phyloP scores from a whole-genome alignment of 345 rosid species.

The Pistacia integerrima region DNA sequence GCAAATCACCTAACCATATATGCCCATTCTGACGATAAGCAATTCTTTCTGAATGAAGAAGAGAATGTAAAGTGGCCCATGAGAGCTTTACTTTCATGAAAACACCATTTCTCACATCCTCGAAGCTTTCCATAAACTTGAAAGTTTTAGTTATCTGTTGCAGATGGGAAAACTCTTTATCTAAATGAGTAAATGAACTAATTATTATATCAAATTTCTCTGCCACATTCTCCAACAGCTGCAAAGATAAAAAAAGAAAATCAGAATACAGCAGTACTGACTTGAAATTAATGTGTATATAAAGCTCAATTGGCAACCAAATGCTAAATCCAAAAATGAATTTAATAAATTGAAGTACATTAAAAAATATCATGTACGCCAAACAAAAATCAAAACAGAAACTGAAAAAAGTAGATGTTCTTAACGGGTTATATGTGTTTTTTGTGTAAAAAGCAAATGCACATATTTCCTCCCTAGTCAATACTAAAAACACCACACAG shows the following conservation, averaged over 20 bases:
- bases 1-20: slow-evolving; percentile 94
- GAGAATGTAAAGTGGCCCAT: slow-evolving; percentile 94
- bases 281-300: not conserved
- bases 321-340: not conserved
- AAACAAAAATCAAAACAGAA: slow-evolving; percentile 8
- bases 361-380: not conserved
- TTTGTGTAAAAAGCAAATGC: not conserved
- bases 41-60: slow-evolving; percentile 87
- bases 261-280: slow-evolving; percentile 8
- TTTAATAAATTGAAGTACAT: too few species aligned
- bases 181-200: slow-evolving; percentile 86
- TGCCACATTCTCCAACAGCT: slow-evolving; percentile 81
- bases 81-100: slow-evolving; percentile 59
- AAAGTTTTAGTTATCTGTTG: slow-evolving; percentile 73
- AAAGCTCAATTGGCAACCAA: not conserved
- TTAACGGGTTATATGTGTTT: not conserved
- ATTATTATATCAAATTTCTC: slow-evolving; percentile 82
- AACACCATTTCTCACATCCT: slow-evolving; percentile 49
- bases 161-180: slow-evolving; percentile 79
- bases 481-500: not conserved
- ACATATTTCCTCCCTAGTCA: not conserved
- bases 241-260: slow-evolving; percentile 29
- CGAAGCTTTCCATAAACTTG: slow-evolving; percentile 63
- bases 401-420: not conserved
- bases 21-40: slow-evolving; percentile 85